Conservation (phyloP, 1,284 basidiomycete species). For the Ceratobasidium papillatum region DNA sequence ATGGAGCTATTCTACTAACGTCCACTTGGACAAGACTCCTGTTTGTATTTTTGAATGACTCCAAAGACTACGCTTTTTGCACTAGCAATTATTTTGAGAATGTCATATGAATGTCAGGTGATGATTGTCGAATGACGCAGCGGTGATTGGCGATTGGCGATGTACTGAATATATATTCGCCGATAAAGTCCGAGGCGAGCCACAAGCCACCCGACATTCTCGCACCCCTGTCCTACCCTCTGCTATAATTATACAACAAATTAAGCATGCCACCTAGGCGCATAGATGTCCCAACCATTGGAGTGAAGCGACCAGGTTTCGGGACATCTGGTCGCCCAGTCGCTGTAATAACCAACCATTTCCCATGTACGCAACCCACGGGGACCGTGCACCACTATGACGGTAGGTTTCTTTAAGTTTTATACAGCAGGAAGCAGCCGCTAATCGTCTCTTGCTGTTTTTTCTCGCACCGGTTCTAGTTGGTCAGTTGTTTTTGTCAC, state of each 20-base stretch:
- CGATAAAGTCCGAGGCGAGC: not conserved
- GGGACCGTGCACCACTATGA: conserved; percentile 43
- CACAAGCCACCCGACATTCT: not conserved
- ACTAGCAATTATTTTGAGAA: too few relatives aligned
- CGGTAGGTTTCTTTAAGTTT: conserved; percentile 16
- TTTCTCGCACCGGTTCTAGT: not conserved
- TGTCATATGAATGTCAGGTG: not conserved
- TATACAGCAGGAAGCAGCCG: not conserved
- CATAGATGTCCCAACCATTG: conserved; percentile 56
- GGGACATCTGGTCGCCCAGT: conserved; percentile 64
- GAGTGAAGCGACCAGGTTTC: conserved; percentile 69
- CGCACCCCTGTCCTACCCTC: not conserved
- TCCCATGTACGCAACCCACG: conserved; percentile 35
- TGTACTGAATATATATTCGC: not conserved
- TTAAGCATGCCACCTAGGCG: conserved; percentile 10
- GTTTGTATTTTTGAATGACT: too few relatives aligned
- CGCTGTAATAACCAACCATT: conserved; percentile 54
- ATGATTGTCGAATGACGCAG: not conserved
- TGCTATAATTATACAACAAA: too few relatives aligned
- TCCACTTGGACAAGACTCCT: too few relatives aligned
- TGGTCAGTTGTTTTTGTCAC: not conserved
- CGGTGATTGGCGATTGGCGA: not conserved
- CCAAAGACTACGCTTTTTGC: too few relatives aligned
- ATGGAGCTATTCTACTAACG: too few relatives aligned
- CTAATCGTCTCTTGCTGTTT: not conserved